A percentile compares a stretch with the other conserved stretches of the same genome.
Conservation (phyloP, 2,329 filamentous ascomycete genomes). For the Aspergillus sp. region DNA sequence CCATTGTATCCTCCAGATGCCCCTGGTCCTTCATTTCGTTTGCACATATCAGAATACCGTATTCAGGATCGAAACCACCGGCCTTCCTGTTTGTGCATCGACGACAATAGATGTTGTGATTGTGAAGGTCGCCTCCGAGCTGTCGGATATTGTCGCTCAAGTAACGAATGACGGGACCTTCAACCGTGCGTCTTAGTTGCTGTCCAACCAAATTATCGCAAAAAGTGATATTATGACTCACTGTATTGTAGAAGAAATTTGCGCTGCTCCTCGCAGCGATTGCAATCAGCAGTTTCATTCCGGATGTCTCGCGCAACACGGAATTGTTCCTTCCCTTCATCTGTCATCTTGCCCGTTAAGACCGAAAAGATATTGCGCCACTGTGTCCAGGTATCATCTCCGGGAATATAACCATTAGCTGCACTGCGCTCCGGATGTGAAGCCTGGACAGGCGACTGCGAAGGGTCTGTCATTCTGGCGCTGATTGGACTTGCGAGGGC, state of each 20-base stretch:
- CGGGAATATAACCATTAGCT: constrained; percentile 33
- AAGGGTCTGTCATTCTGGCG: constrained; percentile 23
- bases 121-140: constrained; percentile 69
- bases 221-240: constrained; percentile 17
- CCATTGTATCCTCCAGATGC: constrained; percentile 86
- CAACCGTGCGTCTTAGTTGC: constrained; percentile 2
- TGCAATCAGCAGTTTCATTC: constrained; percentile 72
- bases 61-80: constrained; percentile 78
- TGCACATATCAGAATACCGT: constrained; percentile 86
- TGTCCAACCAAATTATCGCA: neutral
- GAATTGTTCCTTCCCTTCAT: constrained; percentile 66
- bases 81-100: constrained; percentile 66
- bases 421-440: constrained; percentile 15
- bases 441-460: constrained; percentile 15
- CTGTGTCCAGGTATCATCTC: constrained; percentile 40
- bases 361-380: constrained; percentile 86
- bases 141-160: constrained; percentile 72
- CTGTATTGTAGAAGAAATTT: constrained; percentile 78
- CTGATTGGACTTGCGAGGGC: neutral
- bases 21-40: constrained; percentile 76
- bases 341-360: constrained; percentile 64
- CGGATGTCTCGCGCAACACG: constrained; percentile 67
- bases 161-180: constrained; percentile 75
- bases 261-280: constrained; percentile 70
- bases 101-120: constrained; percentile 70